Percentiles rank a stretch among this genome's conserved stretches.
Evolutionary conservation across 2,329 filamentous ascomycete species (phyloP).

Genomic region (Calonectria naviculata): DNA sequence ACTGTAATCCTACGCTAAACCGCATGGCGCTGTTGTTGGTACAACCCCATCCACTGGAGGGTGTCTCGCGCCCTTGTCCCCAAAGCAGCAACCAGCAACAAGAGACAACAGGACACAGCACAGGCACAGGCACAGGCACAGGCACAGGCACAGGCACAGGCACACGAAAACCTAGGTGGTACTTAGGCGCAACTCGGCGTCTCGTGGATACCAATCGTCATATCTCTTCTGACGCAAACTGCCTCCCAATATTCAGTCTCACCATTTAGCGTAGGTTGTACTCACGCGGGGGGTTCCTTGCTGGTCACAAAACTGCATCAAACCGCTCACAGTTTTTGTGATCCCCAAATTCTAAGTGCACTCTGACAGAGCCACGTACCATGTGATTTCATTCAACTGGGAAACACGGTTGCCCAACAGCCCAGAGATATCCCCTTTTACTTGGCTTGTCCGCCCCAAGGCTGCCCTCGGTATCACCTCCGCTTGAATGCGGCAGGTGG

Average conservation of each 20-base stretch:
- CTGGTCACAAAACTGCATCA: conserved; percentile 25
- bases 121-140: conserved; percentile 1
- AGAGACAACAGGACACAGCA: conserved; percentile 6
- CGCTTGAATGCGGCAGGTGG: conserved; percentile 27
- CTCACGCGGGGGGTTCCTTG: conserved; percentile 21
- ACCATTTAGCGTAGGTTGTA: conserved; percentile 13
- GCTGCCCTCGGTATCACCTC: conserved; percentile 25
- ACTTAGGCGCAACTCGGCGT: conserved; percentile 6
- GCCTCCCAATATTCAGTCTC: conserved; percentile 15
- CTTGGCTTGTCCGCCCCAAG: conserved; percentile 3
- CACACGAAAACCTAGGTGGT: conserved; percentile 1
- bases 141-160: conserved; percentile 7
- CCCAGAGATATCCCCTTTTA: conserved; percentile 17
- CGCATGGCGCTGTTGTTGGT: conserved; percentile 19
- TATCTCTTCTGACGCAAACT: conserved; percentile 1
- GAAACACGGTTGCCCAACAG: conserved; percentile 15
- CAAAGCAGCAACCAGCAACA: conserved; percentile 2
- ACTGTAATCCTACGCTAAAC: conserved; percentile 22
- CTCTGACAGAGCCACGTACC: conserved; percentile 20
- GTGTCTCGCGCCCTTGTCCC: conserved; percentile 11
- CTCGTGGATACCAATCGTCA: conserved; percentile 19
- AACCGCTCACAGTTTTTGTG: conserved; percentile 32
- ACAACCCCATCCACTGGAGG: conserved; percentile 4
- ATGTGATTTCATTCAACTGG: conserved; percentile 29
- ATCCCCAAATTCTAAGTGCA: conserved; percentile 30